Evolutionary conservation across 2,329 filamentous ascomycete species (phyloP).

Genomic region (Cladosporium sp.): DNA sequence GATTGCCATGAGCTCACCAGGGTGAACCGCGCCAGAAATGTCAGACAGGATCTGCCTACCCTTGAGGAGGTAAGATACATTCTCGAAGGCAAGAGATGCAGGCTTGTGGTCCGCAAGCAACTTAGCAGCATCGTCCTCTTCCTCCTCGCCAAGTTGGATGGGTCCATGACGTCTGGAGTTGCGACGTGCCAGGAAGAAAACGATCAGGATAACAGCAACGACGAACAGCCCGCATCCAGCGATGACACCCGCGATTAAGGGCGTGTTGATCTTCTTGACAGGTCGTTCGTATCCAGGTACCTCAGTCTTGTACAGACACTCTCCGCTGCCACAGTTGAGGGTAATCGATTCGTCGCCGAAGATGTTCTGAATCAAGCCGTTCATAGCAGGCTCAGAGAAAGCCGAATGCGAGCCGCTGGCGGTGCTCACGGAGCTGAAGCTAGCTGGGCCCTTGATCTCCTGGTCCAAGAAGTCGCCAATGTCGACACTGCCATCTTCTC

Average conservation of each 20-base stretch:
- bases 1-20: slow-evolving; percentile 94
- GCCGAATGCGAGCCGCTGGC: slow-evolving; percentile 60
- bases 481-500: slow-evolving; percentile 86
- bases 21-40: slow-evolving; percentile 83
- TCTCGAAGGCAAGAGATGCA: slow-evolving; percentile 82
- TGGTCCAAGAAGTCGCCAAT: slow-evolving; percentile 84
- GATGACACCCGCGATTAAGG: slow-evolving; percentile 91
- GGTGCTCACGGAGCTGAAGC: slow-evolving; percentile 70
- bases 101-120: slow-evolving; percentile 91
- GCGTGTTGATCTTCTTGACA: slow-evolving; percentile 94
- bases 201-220: slow-evolving; percentile 76
- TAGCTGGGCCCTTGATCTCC: slow-evolving; percentile 82
- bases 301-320: slow-evolving; percentile 91
- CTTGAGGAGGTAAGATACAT: slow-evolving; percentile 83
- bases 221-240: slow-evolving; percentile 83
- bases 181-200: slow-evolving; percentile 87
- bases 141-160: slow-evolving; percentile 79
- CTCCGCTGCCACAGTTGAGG: slow-evolving; percentile 78
- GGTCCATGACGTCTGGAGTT: slow-evolving; percentile 65
- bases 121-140: slow-evolving; percentile 79
- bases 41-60: slow-evolving; percentile 80
- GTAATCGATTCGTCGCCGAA: slow-evolving; percentile 92
- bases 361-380: slow-evolving; percentile 80
- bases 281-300: slow-evolving; percentile 87
- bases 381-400: slow-evolving; percentile 91